Evolutionary conservation across 1,284 basidiomycete species (phyloP), one percentile per base, ranked within the genome.

Genomic region (Schizophyllum commune): DNA sequence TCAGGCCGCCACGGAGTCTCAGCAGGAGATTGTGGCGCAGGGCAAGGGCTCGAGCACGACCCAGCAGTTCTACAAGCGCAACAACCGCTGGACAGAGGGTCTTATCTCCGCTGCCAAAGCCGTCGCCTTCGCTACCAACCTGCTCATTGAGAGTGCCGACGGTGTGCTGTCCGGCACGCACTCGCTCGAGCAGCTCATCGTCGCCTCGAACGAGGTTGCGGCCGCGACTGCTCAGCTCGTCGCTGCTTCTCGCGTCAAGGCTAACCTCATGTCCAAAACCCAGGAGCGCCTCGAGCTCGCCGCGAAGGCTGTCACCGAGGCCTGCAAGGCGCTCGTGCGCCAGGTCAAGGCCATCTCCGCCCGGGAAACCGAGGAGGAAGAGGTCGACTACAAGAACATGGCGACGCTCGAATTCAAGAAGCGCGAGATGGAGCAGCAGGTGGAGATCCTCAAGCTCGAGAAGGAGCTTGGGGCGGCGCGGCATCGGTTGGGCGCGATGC

Each of bases 21-120:
- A 99, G 75, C 88, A 98, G 73, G 97, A 99, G 77, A 99, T 99
- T 65, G 97, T 99, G 56, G 88, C 91, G 4, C 89, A 96, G 75
- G 97, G 97, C 65, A 92, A 88, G 73, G 96, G 96, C 5, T 90
- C 93, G 11, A 94, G 88, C 72, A 86, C 94, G 22, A 86, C 81
- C 20, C 94, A 97, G 75, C 96, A 98, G 71, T 99, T 99, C 83
- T 99, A 98, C 85, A 99, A 99, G 81, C 88, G 92, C 65, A 98
- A 99, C 86, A 98, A 99, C 76, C 86, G 97, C 64, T 99, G 97
- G 97, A 99, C 97, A 19, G 97, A 99, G 74, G 97, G 97, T 67
- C 88, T 99, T 66, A 96, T 99, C 68, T 97, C 94, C 33, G 97
- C 97, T 21, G 97, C 97, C 33, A 97, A 97, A 74, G 87, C 97